Conservation (phyloP, 192 early-diverging fungal genomes). For the Funneliformis mosseae region DNA sequence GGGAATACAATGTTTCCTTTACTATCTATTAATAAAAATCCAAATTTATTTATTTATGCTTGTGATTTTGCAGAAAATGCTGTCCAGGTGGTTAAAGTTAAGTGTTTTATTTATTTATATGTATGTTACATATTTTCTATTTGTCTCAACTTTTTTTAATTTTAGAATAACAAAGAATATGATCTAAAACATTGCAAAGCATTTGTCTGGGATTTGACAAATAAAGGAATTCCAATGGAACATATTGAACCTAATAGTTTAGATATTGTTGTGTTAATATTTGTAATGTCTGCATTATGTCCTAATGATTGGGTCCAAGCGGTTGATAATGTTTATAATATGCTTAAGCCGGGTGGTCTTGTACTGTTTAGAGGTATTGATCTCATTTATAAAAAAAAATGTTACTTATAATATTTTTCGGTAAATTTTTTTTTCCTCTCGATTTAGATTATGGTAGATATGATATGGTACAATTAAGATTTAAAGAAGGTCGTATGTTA, state of each 20-base stretch:
- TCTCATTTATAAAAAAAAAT: neutral
- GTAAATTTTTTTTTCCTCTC: constrained; percentile 34
- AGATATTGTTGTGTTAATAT: constrained; percentile 89
- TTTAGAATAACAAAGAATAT: constrained; percentile 64
- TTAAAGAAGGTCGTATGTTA: constrained; percentile 89
- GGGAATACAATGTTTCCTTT: constrained; percentile 96
- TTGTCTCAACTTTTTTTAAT: neutral
- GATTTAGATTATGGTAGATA: constrained; percentile 98
- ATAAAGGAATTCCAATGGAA: constrained; percentile 61
- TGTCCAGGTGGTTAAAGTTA: constrained; percentile 86
- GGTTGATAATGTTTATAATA: constrained; percentile 75
- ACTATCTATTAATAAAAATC: constrained; percentile 71
- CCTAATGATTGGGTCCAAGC: constrained; percentile 84
- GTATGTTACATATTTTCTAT: neutral
- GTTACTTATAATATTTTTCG: neutral
- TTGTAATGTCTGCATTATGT: constrained; percentile 92
- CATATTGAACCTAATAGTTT: constrained; percentile 54
- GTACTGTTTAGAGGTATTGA: constrained; percentile 45
- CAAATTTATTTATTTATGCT: constrained; percentile 86
- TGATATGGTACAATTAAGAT: constrained; percentile 95
- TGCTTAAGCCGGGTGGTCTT: constrained; percentile 88
- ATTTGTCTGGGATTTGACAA: constrained; percentile 96
- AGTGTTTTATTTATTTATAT: neutral
- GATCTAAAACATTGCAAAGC: constrained; percentile 71
- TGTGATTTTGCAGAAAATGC: constrained; percentile 92